Evolutionary conservation across 192 early-diverging fungal species (phyloP).

Genomic region (Coemansia sp.): DNA sequence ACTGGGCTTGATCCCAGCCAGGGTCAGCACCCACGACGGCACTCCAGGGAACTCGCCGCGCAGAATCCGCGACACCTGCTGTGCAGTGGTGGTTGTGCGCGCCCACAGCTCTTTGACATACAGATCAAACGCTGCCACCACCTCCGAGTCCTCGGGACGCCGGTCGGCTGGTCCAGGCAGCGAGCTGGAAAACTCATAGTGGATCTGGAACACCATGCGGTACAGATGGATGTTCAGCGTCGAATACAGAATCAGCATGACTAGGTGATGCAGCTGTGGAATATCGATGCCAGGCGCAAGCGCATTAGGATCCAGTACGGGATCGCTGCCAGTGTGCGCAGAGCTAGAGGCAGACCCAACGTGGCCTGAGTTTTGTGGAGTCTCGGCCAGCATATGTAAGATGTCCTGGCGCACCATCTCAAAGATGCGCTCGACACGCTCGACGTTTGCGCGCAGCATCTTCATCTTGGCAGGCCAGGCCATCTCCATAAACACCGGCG

Average conservation of each 20-base stretch:
- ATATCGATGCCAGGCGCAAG: slow-evolving; percentile 44
- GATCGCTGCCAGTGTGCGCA: slow-evolving; percentile 6
- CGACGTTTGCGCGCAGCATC: slow-evolving; percentile 37
- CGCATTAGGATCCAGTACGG: slow-evolving; percentile 26
- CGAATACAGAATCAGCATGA: slow-evolving; percentile 52
- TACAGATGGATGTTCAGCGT: slow-evolving; percentile 52
- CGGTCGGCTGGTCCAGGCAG: slow-evolving; percentile 23
- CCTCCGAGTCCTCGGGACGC: slow-evolving; percentile 27
- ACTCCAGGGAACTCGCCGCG: slow-evolving; percentile 47
- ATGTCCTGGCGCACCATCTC: slow-evolving; percentile 43
- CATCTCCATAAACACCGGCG: slow-evolving; percentile 32
- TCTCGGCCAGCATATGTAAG: slow-evolving; percentile 25
- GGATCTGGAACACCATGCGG: slow-evolving; percentile 55
- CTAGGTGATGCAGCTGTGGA: slow-evolving; percentile 45
- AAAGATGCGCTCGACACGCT: slow-evolving; percentile 44
- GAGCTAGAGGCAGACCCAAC: background rate
- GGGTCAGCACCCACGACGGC: slow-evolving; percentile 37
- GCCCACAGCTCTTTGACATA: slow-evolving; percentile 47
- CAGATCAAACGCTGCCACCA: slow-evolving; percentile 39
- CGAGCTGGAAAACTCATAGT: slow-evolving; percentile 51
- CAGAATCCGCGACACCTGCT: slow-evolving; percentile 48
- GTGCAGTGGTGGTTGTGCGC: slow-evolving; percentile 38
- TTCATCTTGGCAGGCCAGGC: slow-evolving; percentile 31
- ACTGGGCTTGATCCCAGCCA: slow-evolving; percentile 28
- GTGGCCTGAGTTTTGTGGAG: background rate